These are phyloP conservation scores for Centaurea solstitialis DNA, from an alignment of 129 eudicot genomes.

Conservation along the genomic window DNA sequence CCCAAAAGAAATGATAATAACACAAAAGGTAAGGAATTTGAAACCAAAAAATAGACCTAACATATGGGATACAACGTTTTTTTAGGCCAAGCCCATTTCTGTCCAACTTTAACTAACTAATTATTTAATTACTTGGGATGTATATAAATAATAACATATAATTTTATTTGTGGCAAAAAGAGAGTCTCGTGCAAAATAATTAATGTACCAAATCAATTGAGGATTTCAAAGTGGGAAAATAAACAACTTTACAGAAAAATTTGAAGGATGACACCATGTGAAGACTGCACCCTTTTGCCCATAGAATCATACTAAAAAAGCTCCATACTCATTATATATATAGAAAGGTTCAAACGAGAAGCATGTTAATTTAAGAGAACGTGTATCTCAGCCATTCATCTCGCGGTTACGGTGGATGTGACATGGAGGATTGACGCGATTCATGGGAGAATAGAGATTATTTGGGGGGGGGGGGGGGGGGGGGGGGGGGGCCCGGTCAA, in stretches of 20 bases:
- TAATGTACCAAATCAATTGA: neutral
- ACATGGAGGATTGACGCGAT: too few species aligned
- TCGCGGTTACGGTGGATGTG: too few species aligned
- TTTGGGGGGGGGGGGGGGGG: too few species aligned
- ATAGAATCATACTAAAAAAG: neutral
- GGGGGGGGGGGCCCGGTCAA: too few species aligned
- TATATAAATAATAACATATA: too few species aligned
- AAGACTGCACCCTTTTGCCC: neutral
- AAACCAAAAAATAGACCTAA: too few species aligned
- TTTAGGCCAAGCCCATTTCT: neutral
- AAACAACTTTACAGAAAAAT: neutral
- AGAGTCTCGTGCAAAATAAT: neutral
- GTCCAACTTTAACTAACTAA: neutral
- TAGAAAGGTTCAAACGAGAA: too few species aligned
- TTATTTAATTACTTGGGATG: neutral
- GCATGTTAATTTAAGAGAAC: too few species aligned
- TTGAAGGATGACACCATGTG: neutral
- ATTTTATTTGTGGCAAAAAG: neutral
- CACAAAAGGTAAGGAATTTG: neutral
- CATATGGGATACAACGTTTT: neutral
- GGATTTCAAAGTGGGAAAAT: neutral
- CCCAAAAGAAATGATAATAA: neutral
- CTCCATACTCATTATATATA: neutral
- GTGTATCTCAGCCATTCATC: too few species aligned
- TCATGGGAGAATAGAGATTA: too few species aligned